Conservation (phyloP, 768 basidiomycete species). For the Rhodocollybia butyracea region DNA sequence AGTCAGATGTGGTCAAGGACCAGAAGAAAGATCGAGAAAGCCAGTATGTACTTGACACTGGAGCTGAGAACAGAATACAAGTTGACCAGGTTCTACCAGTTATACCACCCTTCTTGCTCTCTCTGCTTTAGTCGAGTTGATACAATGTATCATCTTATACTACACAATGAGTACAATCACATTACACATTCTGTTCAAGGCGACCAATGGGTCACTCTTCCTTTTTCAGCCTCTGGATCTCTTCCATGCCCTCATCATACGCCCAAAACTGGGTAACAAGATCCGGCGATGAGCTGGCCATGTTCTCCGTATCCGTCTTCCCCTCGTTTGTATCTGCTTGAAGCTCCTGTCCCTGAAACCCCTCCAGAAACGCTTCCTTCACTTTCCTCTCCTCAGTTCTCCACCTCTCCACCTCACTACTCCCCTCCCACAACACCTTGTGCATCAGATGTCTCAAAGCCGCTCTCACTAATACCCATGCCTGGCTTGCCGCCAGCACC, state of each 20-base stretch:
- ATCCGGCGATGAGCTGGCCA: not conserved
- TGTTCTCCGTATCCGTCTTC: not conserved
- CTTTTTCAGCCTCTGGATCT: conserved; percentile 66
- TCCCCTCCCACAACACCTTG: conserved; percentile 73
- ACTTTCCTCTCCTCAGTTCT: conserved; percentile 51
- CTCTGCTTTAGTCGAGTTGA: not conserved
- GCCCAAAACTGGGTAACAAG: conserved; percentile 51
- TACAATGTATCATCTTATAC: too few relatives aligned
- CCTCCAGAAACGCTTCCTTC: conserved; percentile 37
- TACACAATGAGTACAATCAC: too few relatives aligned
- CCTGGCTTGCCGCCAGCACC: conserved; percentile 83
- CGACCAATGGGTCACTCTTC: too few relatives aligned
- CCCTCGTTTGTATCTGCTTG: not conserved
- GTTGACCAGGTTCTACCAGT: not conserved
- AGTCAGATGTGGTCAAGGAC: too few relatives aligned
- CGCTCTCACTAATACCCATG: conserved; percentile 66
- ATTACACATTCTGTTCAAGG: too few relatives aligned
- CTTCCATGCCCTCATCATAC: conserved; percentile 70
- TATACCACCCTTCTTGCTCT: not conserved
- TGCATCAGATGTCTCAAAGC: conserved; percentile 68
- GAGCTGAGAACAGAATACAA: too few relatives aligned
- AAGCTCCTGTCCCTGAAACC: conserved; percentile 1
- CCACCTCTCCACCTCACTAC: conserved; percentile 57
- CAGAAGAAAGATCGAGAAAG: too few relatives aligned
- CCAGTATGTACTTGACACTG: too few relatives aligned